Evolutionary conservation across 139 green algal species (phyloP), one percentile per base, ranked within the genome.

Genomic region (Trebouxia sp.): DNA sequence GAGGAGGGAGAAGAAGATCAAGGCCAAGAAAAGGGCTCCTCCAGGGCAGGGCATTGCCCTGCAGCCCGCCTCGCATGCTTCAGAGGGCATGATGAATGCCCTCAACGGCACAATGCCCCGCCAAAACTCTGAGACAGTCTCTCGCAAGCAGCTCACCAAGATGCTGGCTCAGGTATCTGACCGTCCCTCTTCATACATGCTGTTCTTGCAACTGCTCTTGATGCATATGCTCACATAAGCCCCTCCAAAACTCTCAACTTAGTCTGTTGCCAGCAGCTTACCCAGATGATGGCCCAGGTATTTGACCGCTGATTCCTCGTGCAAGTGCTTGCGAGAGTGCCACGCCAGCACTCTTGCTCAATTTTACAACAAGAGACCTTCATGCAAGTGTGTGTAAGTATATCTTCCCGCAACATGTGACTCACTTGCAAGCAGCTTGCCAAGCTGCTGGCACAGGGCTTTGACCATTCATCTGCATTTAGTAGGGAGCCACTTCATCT

Each of bases 1-100:
- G 69, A 51, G 42, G 42, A 53, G 69, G 41, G 69, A 55, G 38
- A 77, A 77, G 32, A 72, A 72, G 62, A 72, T 72, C 39, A 56
- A 51, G 38, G 41, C 69, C 69, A 56, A 77, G 41, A 77, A 77
- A 24, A 51, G 43, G 42, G 69, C 26, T 8, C 37, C 69, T 38
- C 26, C 42, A 38, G 41, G 69, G 69, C 69, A 77, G 69, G 69
- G 69, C 43, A 53, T 77, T 0, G 28, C 69, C 69, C 41, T 77
- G 69, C 26, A 32, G 69, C 69, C 69, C 69, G 28, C 69, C 0
- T 10, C 55, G 41, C 69, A 41, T 53, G 43, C 69, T 41, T 77
- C 69, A 28, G 41, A 77, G n/a, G 69, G 69, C 41, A 51, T 77
- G 41, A 38, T 77, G 41, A 32, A 51, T 20, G 69, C n/a, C 69